Evolutionary conservation across 768 basidiomycete species (phyloP), one percentile per base, ranked within the genome.

Genomic region (Pisolithus marmoratus): DNA sequence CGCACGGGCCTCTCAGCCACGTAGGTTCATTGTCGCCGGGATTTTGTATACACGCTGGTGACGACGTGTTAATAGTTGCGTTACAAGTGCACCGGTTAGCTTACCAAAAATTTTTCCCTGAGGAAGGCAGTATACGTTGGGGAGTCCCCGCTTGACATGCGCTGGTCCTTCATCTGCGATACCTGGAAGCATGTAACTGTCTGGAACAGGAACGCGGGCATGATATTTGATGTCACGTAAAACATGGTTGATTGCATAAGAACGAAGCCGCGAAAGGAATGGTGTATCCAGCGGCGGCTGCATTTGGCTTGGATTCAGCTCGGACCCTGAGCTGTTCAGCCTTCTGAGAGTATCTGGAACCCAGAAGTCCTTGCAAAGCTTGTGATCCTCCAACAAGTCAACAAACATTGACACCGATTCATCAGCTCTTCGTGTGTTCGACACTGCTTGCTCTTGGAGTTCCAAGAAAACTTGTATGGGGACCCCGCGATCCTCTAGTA

Each of bases 101-200:
- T 43, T 57, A 85, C 88, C 87, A 55, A 81, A 91, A 4, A 92
- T 83, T 55, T 85, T 70, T 1, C 78, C 80, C 53, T 76, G 74
- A 4, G 67, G 63, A 15, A 91, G 67, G 31, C 62, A 70, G 61
- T 73, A 84, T 2, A 86, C 77, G 54, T 85, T 74, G 34, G 76
- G 59, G 48, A 67, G 60, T 1, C 83, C 82, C n/a, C 64, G 69
- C 7, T 63, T 48, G 41, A 61, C 62, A 55, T 88, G 87, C 0
- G 83, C 80, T 0, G 83, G 81, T 1, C 88, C 87, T 67, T 92
- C 88, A 58, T 94, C 91, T 3, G 88, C 85, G 7, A 92, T 78
- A 1, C 92, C 91, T 14, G 91, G 86, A 1, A 94, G 74, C 23
- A 83, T 73, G 53, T 81, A 81, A 53, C 83, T 83, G 1, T 81